Evolutionary conservation across 495 filamentous ascomycete genomes (phyloP), one percentile per base, ranked within the genome.

Genomic region (Tuber magnatum): DNA sequence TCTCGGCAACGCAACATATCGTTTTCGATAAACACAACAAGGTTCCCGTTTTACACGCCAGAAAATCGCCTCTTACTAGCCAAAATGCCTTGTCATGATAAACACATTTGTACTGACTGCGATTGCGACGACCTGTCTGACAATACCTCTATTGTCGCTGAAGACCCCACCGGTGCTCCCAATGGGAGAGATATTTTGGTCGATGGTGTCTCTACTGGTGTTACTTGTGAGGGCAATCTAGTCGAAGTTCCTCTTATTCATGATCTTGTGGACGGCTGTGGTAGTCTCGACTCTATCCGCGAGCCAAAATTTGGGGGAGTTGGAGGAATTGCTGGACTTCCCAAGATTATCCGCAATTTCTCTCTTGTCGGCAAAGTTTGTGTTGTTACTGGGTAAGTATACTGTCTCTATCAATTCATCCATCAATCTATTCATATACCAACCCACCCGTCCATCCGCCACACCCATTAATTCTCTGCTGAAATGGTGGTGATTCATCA

Each of bases 301-400:
- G 48, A 65, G 44, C 20, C 6, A 28, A 73, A 69, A 69, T 28
- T 75, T 43, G 35, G 72, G 35, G 28, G 10, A 41, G 44, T 22
- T 28, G 12, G 24, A 28, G 28, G n/a, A 1, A 32, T 48, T 9
- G 56, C 71, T 70, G 3, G 35, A 42, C 72, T 91, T 80, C 87
- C 90, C 12, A 85, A 85, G 20, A 90, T 87, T 20, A 82, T 92
- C 80, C 85, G 88, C 81, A 91, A 88, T 83, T 89, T 91, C 85
- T 88, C 85, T 71, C 84, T 92, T 39, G 84, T 86, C 75, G 90
- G 85, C 78, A 92, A 92, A 85, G 87, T 91, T 74, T 89, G 89
- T 76, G 87, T 92, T 76, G 83, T 92, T 76, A 92, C 91, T 83
- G 91, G 90, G 90, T 91, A 86, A 84, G 87, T 77, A 44, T 28